These are phyloP conservation scores for Tetrahymena malaccensis DNA, from an alignment of 73 alveolate species.

Conservation along the genomic window DNA sequence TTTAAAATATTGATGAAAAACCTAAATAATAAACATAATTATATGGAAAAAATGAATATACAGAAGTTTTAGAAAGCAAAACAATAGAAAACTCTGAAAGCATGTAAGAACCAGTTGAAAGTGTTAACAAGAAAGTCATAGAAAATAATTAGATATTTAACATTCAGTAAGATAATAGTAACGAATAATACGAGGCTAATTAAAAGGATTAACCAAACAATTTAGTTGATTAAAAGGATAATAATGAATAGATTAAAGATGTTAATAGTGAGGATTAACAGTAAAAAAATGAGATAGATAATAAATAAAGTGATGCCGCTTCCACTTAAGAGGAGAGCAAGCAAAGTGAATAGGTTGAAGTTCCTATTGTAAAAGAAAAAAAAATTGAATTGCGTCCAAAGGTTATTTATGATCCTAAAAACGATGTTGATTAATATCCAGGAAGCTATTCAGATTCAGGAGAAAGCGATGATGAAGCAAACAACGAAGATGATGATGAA, in stretches of 20 bases:
- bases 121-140: not conserved
- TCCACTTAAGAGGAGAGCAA: not conserved
- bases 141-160: too few species aligned
- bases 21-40: too few species aligned
- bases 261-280: not conserved
- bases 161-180: too few species aligned
- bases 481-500: not conserved
- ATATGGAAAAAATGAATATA: not conserved
- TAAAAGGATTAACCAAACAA: not conserved
- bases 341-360: not conserved
- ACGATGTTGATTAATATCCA: not conserved
- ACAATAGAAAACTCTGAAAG: not conserved
- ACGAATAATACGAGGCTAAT: not conserved
- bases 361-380: not conserved
- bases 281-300: not conserved
- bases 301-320: not conserved
- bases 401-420: not conserved
- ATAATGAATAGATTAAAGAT: not conserved
- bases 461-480: not conserved
- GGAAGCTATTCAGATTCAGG: not conserved
- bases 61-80: not conserved
- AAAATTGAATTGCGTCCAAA: not conserved
- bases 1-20: not conserved
- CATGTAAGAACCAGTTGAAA: not conserved
- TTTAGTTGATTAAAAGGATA: not conserved